phyloP scores from a whole-genome alignment of 306 rosid genomes.

The Rosa multiflora region DNA sequence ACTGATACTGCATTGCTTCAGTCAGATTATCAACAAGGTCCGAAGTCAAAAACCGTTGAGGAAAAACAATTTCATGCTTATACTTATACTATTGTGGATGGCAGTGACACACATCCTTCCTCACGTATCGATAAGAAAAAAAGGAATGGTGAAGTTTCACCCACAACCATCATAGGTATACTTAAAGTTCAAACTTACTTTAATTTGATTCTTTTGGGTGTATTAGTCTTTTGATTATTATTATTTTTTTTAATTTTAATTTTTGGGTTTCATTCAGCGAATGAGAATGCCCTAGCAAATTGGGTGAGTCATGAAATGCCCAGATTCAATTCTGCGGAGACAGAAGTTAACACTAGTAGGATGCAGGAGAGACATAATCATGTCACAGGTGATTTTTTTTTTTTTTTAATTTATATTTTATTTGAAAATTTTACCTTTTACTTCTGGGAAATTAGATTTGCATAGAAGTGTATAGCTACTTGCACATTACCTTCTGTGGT shows the following conservation, averaged over 20 bases:
- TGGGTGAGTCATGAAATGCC: constrained; percentile 31
- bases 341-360: constrained; percentile 32
- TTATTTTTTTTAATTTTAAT: not conserved
- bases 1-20: constrained; percentile 33
- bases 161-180: constrained; percentile 45
- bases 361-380: constrained; percentile 36
- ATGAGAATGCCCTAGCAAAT: constrained; percentile 44
- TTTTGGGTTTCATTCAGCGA: constrained; percentile 40
- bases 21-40: constrained; percentile 44
- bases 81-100: constrained; percentile 28
- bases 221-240: not conserved
- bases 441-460: constrained; percentile 33
- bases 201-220: constrained; percentile 5
- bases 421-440: not conserved
- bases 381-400: constrained; percentile 37
- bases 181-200: constrained; percentile 25
- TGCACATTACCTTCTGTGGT: not conserved
- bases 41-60: constrained; percentile 38
- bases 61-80: constrained; percentile 48
- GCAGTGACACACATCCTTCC: constrained; percentile 32
- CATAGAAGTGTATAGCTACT: constrained; percentile 7
- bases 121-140: constrained; percentile 44
- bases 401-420: not conserved
- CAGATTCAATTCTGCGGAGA: constrained; percentile 19
- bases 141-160: constrained; percentile 39